phyloP scores from a whole-genome alignment of 208 protist species.

The Wallacemonas collosoma region DNA sequence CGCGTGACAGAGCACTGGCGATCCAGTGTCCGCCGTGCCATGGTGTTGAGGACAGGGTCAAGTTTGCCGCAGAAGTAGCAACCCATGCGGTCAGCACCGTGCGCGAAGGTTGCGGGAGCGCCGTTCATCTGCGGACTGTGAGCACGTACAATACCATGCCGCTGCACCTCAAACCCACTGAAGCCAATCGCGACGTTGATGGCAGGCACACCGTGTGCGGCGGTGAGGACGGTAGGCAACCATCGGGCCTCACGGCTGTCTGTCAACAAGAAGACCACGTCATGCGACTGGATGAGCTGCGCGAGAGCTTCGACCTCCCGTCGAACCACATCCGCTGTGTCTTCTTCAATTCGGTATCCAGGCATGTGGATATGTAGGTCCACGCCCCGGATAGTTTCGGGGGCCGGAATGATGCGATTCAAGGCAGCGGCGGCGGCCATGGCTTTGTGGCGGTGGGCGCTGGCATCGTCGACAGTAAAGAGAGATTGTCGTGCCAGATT shows the following conservation, averaged over 20 bases:
- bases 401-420: conserved; percentile 88
- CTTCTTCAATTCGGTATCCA: conserved; percentile 89
- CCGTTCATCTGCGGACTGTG: background rate
- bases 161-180: conserved; percentile 97
- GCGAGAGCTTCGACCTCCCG: conserved; percentile 66
- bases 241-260: conserved; percentile 98
- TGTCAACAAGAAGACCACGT: conserved; percentile 98
- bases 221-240: conserved; percentile 96
- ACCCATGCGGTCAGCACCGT: conserved; percentile 53
- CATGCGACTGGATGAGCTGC: conserved; percentile 84
- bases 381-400: conserved; percentile 20
- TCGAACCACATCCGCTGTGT: conserved; percentile 25
- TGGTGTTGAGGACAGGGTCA: conserved; percentile 88
- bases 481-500: conserved; percentile 95
- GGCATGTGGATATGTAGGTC: conserved; percentile 97
- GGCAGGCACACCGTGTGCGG: conserved; percentile 82
- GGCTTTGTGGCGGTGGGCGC: conserved; percentile 82
- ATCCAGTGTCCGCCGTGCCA: conserved; percentile 96
- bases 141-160: conserved; percentile 87
- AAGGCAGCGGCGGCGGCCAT: conserved; percentile 88
- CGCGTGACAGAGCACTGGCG: conserved; percentile 99
- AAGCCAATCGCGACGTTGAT: conserved; percentile 98
- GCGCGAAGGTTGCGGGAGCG: background rate
- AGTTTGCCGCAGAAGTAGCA: conserved; percentile 99
- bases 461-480: conserved; percentile 86